phyloP scores from a whole-genome alignment of 441 rosid species.

The Breynia disticha region DNA sequence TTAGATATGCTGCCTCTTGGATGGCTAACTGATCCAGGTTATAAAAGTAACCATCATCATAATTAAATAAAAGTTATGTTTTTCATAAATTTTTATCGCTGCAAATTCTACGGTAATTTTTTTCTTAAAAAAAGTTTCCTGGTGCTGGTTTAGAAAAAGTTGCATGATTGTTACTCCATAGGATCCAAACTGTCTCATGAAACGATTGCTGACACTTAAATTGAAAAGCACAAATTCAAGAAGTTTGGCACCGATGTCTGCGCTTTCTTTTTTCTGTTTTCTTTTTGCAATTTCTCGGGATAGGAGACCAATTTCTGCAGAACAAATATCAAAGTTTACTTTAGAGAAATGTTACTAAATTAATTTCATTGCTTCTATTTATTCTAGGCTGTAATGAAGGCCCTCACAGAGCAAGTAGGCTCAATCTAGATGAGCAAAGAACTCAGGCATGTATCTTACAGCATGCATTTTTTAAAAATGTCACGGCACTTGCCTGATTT shows the following conservation, averaged over 20 bases:
- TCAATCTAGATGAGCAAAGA: constrained; percentile 56
- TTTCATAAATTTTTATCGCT: not conserved
- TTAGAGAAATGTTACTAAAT: not conserved
- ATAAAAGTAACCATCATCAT: not conserved
- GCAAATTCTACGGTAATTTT: constrained; percentile 4
- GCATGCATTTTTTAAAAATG: not conserved
- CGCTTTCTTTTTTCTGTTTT: not conserved
- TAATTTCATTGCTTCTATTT: constrained; percentile 10
- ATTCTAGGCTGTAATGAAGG: constrained; percentile 59
- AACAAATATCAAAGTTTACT: not conserved
- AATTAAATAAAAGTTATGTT: no score
- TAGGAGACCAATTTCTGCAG: not conserved
- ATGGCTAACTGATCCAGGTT: constrained; percentile 85
- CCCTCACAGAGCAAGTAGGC: constrained; percentile 65
- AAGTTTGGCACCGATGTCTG: no score
- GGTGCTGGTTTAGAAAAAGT: constrained; percentile 5
- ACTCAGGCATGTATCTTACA: constrained; percentile 45
- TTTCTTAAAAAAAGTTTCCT: not conserved
- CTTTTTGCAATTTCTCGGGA: not conserved
- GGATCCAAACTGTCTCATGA: not conserved
- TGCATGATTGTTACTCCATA: not conserved
- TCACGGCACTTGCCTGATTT: not conserved
- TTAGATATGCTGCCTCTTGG: constrained; percentile 88
- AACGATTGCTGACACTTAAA: constrained; percentile 8
- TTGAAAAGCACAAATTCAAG: not conserved